phyloP scores from a whole-genome alignment of 768 basidiomycete species.

The Strobilomyces dryophilus region DNA sequence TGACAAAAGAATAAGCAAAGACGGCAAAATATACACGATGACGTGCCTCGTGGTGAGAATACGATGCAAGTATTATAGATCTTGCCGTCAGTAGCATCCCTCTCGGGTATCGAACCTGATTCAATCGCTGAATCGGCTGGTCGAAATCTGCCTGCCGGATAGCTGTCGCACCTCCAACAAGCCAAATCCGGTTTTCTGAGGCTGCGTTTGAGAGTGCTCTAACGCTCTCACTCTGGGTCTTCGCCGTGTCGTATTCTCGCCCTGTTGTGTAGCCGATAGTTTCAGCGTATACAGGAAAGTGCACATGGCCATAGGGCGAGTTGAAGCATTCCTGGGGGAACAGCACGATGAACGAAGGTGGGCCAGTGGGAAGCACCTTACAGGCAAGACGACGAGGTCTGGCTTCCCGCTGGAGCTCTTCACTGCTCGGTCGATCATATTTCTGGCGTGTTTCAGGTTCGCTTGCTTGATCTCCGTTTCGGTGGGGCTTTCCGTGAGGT shows the following conservation, averaged over 20 bases:
- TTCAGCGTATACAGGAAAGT: constrained; percentile 85
- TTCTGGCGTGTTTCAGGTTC: constrained; percentile 80
- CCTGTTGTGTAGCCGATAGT: constrained; percentile 61
- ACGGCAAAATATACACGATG: not conserved
- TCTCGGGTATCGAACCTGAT: constrained; percentile 92
- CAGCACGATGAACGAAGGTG: not conserved
- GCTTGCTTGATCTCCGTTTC: constrained; percentile 51
- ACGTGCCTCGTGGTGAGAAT: constrained; percentile 72
- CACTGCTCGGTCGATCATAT: constrained; percentile 74
- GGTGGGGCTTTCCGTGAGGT: constrained; percentile 25
- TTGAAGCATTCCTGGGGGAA: constrained; percentile 76
- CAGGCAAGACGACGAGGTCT: constrained; percentile 81
- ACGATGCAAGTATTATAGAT: constrained; percentile 93
- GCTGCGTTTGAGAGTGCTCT: constrained; percentile 79
- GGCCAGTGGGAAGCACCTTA: constrained; percentile 32
- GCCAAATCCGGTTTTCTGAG: constrained; percentile 74
- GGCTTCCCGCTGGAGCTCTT: constrained; percentile 45
- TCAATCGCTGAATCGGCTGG: not conserved
- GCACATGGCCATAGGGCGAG: constrained; percentile 73
- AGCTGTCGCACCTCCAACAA: constrained; percentile 73
- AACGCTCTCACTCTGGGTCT: constrained; percentile 69
- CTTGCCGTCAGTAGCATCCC: constrained; percentile 55
- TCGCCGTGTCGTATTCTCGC: constrained; percentile 50
- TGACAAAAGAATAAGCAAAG: constrained; percentile 25
- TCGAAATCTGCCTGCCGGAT: not conserved